A percentile compares a stretch with the other conserved stretches of the same genome.
phyloP scores from a whole-genome alignment of 2,329 filamentous ascomycete species.

The Colletotrichum sublineola region DNA sequence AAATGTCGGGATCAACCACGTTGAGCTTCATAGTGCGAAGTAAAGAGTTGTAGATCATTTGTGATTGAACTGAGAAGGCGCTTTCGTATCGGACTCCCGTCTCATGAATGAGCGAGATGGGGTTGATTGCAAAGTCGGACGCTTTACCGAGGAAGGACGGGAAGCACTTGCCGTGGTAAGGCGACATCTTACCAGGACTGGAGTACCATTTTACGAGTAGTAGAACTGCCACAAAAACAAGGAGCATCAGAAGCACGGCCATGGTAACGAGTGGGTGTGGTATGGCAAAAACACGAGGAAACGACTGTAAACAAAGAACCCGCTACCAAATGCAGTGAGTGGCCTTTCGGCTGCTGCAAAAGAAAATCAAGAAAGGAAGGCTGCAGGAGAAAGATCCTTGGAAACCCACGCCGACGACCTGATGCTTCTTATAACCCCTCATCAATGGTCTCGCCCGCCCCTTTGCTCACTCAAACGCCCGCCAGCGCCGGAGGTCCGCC shows the following conservation, averaged over 20 bases:
- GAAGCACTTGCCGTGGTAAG: conserved; percentile 41
- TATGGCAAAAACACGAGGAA: not conserved
- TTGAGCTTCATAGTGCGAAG: conserved; percentile 36
- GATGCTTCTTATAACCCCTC: not conserved
- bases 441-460: not conserved
- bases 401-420: not conserved
- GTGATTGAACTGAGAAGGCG: conserved; percentile 35
- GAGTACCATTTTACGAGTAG: conserved; percentile 23
- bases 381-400: too few relatives aligned
- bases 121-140: conserved; percentile 18
- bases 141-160: conserved; percentile 39
- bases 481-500: conserved; percentile 13
- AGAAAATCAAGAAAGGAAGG: not conserved
- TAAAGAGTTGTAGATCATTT: conserved; percentile 36
- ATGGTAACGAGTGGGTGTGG: not conserved
- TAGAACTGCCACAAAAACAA: conserved; percentile 6
- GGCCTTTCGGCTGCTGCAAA: not conserved
- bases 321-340: not conserved
- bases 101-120: conserved; percentile 28
- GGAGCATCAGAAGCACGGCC: conserved; percentile 1
- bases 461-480: not conserved
- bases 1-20: conserved; percentile 34
- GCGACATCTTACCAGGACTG: conserved; percentile 34
- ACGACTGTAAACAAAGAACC: not conserved
- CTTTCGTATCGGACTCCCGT: conserved; percentile 32